Base-by-base conservation (phyloP, 768 basidiomycete genomes). In the Mrakia gelida region DNA sequence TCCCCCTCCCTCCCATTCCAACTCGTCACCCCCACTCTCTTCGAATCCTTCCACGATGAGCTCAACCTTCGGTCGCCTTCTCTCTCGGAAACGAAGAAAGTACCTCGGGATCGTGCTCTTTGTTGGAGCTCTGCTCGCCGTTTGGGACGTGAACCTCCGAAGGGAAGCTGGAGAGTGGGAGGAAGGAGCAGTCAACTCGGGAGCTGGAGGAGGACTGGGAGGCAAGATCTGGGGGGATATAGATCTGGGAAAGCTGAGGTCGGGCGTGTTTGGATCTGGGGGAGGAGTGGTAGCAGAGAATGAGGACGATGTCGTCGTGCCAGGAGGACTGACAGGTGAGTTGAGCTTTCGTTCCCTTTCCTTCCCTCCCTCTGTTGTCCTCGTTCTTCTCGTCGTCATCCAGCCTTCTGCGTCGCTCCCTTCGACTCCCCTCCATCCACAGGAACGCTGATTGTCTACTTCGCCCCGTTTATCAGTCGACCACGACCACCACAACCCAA, bases 81-180 rank as follows among this genome's bases (percentile, higher is more conserved):
- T 70, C 21, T 70, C 67, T 41, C 67, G 67, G 26, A 70, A 70
- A n/a, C 16, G 67, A 16, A 70, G 67, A 70, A 70, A 70, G 23
- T 70, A 70, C 26, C 67, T 70, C 38, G 67, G 38, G 2, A 38
- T 70, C 38, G 67, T 70, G 13, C 67, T 70, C 18, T 70, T 70
- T 26, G 38, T 43, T 2, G 67, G 67, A 2, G 67, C 67, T 2
- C 23, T 70, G 5, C 34, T 70, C 67, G 67, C 67, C 3, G 41
- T 70, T 23, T 70, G 67, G 67, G 67, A 70, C 41, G 38, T 70
- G 32, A 70, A 70, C 41, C 34, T 70, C 11, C 13, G 67, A 7
- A 34, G 67, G 34, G 41, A 23, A 41, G 67, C 34, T 21, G 65
- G 30, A n/a, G 21, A 11, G 21, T 15, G 23, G 15, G 34, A 41